These are phyloP conservation scores for Metschnikowia matae DNA, from an alignment of 805 yeast species.

Conservation along the genomic window DNA sequence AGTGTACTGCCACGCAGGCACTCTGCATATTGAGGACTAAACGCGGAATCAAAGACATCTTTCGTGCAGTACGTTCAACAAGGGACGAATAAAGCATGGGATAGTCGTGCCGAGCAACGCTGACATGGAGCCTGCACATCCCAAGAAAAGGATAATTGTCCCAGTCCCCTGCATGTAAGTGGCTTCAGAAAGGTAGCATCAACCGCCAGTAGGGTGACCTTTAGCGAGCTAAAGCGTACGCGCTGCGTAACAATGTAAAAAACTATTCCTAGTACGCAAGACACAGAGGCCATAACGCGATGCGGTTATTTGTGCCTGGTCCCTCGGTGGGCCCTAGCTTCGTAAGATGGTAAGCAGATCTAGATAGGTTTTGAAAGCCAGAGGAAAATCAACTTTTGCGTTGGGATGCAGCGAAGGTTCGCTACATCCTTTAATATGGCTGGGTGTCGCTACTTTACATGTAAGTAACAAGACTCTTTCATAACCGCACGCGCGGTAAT, in stretches of 20 bases:
- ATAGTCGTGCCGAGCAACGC: not conserved
- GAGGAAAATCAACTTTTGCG: not conserved
- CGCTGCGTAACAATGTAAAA: constrained; percentile 4
- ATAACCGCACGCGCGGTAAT: constrained; percentile 2
- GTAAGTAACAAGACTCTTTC: not conserved
- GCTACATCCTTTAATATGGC: not conserved
- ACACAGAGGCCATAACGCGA: constrained; percentile 1
- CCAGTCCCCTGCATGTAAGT: not conserved
- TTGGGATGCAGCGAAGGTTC: not conserved
- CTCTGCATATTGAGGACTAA: constrained; percentile 3
- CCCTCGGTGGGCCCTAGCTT: not conserved
- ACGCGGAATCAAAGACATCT: not conserved
- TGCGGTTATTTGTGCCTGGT: not conserved
- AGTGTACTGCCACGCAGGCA: constrained; percentile 3
- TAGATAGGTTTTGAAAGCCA: too few relatives aligned
- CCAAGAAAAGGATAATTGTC: not conserved
- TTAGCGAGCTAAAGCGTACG: constrained; percentile 2
- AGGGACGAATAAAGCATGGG: not conserved
- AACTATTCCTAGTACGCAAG: not conserved
- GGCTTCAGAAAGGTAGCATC: not conserved
- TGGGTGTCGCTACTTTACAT: not conserved
- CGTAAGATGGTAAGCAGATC: not conserved
- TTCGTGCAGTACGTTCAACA: not conserved
- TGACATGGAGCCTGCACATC: not conserved
- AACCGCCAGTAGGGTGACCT: not conserved